Evolutionary conservation across 1,284 basidiomycete genomes (phyloP), one percentile per base, ranked within the genome.

Genomic region (Polyporus tsugae): DNA sequence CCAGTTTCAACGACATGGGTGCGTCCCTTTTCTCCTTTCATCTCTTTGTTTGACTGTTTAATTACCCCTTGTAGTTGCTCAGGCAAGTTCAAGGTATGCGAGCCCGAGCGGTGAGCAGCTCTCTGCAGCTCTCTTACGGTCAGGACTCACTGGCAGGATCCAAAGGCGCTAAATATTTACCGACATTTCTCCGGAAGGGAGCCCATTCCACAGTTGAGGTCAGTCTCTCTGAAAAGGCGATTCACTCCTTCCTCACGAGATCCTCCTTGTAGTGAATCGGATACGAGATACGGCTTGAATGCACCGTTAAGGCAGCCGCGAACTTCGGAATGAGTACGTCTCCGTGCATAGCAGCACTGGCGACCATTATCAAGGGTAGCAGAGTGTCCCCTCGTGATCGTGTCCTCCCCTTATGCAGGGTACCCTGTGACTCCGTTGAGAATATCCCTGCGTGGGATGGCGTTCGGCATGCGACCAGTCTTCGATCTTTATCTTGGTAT

Each of bases 381-480:
- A 13, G n/a, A 13, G 46, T 25, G 22, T 11, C 46, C 52, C 65
- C 71, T 63, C 71, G 69, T 72, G 71, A 72, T 67, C 69, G 29
- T 62, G 38, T 39, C 33, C 36, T 49, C 39, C 39, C 17, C 6
- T 41, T 35, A 63, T 62, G 61, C 44, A 64, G 58, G 59, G 22
- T 41, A 60, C 59, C 71, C 55, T 67, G 65, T 72, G 71, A 72
- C 69, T 61, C 39, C 17, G 9, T 17, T 57, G 62, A 61, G 64
- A 60, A 41, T 66, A 65, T 63, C 49, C 29, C 22, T 62, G 29
- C 64, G 68, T 68, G 71, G 44, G 68, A 72, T 65, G 62, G 64
- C 66, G 64, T 63, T 58, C 66, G 68, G 64, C 64, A 59, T 52
- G 60, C 60, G 25, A 39, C 36, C 58, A 13, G 58, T 15, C 38